Evolutionary conservation across 805 yeast species (phyloP).

Genomic region (Teunomyces panamensis): DNA sequence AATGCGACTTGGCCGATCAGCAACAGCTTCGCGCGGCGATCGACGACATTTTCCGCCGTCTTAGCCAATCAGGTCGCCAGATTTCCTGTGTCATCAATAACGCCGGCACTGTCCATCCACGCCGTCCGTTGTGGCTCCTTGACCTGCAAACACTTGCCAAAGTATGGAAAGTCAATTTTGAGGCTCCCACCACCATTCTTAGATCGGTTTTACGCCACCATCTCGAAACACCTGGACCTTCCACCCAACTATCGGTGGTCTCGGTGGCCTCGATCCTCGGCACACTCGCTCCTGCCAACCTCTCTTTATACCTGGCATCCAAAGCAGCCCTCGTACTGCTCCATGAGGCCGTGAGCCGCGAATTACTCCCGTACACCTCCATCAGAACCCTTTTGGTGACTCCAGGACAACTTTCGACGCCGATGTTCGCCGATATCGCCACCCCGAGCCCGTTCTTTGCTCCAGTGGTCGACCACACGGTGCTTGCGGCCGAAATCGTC

Average conservation of each 20-base stretch:
- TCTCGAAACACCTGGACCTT: constrained; percentile 17
- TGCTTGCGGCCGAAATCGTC: constrained; percentile 35
- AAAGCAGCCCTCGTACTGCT: constrained; percentile 45
- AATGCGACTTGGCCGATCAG: constrained; percentile 23
- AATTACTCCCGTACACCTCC: constrained; percentile 20
- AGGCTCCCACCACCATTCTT: constrained; percentile 28
- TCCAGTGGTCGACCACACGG: constrained; percentile 40
- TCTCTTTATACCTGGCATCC: constrained; percentile 48
- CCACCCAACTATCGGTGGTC: constrained; percentile 31
- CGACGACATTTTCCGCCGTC: constrained; percentile 6
- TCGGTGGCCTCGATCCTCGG: constrained; percentile 49
- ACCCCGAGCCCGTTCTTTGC: constrained; percentile 44
- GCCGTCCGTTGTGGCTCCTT: constrained; percentile 24
- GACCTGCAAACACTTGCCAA: constrained; percentile 19
- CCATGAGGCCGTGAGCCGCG: constrained; percentile 46
- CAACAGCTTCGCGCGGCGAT: constrained; percentile 13
- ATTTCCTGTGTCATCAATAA: constrained; percentile 43
- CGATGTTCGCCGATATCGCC: constrained; percentile 47
- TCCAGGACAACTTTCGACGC: constrained; percentile 51
- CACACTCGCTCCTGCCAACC: constrained; percentile 44
- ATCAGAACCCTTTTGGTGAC: constrained; percentile 38
- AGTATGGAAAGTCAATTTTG: constrained; percentile 19
- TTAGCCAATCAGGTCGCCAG: constrained; percentile 3
- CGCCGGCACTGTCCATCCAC: constrained; percentile 46
- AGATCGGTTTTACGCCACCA: constrained; percentile 10